Conservation (phyloP, 257 asterid genomes). For the Solanum rostratum region DNA sequence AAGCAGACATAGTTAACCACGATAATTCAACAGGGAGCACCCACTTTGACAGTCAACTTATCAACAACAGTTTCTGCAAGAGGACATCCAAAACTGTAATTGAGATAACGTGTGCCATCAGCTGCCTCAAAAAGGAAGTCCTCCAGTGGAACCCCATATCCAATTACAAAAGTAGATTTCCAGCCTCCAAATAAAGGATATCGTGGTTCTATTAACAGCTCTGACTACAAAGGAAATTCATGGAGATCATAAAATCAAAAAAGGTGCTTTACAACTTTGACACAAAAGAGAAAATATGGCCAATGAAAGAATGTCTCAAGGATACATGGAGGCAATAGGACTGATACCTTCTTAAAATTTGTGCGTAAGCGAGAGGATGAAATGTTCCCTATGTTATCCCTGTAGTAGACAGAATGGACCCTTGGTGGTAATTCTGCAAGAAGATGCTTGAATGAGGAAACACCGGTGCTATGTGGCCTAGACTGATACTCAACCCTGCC, state of each 20-base stretch:
- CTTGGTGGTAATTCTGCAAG: constrained; percentile 87
- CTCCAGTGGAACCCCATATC: constrained; percentile 83
- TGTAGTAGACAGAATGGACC: constrained; percentile 97
- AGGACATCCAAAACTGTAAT: constrained; percentile 88
- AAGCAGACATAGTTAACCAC: not conserved
- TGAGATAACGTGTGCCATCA: constrained; percentile 76
- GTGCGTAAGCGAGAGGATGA: constrained; percentile 83
- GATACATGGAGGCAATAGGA: not conserved
- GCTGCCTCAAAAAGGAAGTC: constrained; percentile 84
- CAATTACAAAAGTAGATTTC: constrained; percentile 87
- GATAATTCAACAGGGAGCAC: constrained; percentile 5
- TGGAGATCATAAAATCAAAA: not conserved
- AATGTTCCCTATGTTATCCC: constrained; percentile 90
- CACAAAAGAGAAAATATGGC: not conserved
- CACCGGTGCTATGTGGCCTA: constrained; percentile 45
- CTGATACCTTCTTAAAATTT: constrained; percentile 61
- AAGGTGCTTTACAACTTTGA: not conserved
- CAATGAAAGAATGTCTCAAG: not conserved
- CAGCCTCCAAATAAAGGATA: constrained; percentile 99
- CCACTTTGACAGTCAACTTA: constrained; percentile 72
- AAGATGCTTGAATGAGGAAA: constrained; percentile 87
- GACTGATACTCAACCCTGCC: constrained; percentile 92
- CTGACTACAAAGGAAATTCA: constrained; percentile 51
- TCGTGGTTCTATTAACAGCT: constrained; percentile 84
- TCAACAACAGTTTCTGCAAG: constrained; percentile 77